phyloP scores from a whole-genome alignment of 345 rosid species.

The Lumnitzera littorea region DNA sequence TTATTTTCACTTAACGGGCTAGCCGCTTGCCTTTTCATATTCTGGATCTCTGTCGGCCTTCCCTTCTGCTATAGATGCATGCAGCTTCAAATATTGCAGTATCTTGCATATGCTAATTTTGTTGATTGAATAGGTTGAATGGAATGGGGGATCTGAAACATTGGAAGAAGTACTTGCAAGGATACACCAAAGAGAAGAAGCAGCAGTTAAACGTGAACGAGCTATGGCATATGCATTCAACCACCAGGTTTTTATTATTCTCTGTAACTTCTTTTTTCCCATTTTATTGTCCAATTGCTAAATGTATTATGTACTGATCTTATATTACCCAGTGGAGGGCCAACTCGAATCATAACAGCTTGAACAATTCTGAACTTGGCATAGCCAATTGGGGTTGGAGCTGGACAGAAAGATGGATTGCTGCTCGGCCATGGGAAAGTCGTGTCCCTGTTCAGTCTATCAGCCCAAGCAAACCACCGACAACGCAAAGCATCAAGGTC shows the following conservation, averaged over 20 bases:
- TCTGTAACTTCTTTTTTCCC: not conserved
- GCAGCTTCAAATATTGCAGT: not conserved
- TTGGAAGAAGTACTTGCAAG: constrained; percentile 62
- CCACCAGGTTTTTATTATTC: constrained; percentile 55
- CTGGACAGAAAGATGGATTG: constrained; percentile 94
- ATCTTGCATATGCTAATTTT: not conserved
- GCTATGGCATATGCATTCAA: constrained; percentile 94
- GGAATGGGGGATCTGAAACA: constrained; percentile 75
- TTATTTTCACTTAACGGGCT: too few relatives aligned
- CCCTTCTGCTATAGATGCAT: not conserved
- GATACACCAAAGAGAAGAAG: constrained; percentile 82
- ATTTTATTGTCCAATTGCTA: not conserved
- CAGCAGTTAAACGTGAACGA: constrained; percentile 83
- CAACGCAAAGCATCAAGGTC: constrained; percentile 32
- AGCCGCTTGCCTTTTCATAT: too few relatives aligned
- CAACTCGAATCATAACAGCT: constrained; percentile 37
- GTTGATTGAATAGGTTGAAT: constrained; percentile 57
- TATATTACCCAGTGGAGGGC: constrained; percentile 69
- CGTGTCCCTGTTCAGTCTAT: constrained; percentile 32
- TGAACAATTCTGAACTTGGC: constrained; percentile 48
- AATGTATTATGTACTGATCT: not conserved
- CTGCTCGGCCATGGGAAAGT: constrained; percentile 92
- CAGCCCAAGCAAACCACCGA: constrained; percentile 51
- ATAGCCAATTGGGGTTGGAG: constrained; percentile 97
- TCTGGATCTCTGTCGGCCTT: too few relatives aligned